Evolutionary conservation across 192 early-diverging fungal genomes (phyloP), one percentile per base, ranked within the genome.

Genomic region (Coemansia sp.): DNA sequence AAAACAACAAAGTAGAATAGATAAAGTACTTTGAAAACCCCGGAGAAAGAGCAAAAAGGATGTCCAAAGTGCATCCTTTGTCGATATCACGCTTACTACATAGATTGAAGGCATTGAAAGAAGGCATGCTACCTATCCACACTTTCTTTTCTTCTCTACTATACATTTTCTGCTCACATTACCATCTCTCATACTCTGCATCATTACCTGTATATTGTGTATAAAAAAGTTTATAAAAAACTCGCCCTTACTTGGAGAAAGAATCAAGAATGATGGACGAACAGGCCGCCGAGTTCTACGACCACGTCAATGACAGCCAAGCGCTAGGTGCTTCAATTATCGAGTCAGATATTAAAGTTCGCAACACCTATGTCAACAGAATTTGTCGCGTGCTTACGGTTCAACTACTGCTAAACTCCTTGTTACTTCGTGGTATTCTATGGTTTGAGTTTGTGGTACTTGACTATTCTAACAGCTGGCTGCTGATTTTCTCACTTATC

Each of bases 401-500:
- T 36, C 58, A 61, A 18, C 36, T 61, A 7, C 9, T 61, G 5
- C 4, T 20, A 34, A 61, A 38, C 16, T 61, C 58, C 27, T 3
- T 61, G 34, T 6, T 61, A 20, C 36, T 34, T n/a, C 58, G 58
- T 7, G 58, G 31, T 5, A 61, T 61, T 20, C 36, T 61, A 10
- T 61, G 58, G 58, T 38, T 61, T 8, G 58, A 61, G 58, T 61
- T 38, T 61, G n/a, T 61, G 38, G 58, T 38, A 2, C 6, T 20
- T 2, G 58, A 61, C 36, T 34, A 61, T n/a, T 15, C 58, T 15
- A 34, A 61, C 58, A 61, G 58, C 20, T 61, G 58, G 58, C 58
- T 61, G 16, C 58, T 61, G 16, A 61, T 61, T n/a, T 61, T 61
- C 58, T 61, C 58, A 1, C 58, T 61, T 16, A 61, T 61, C 8